Evolutionary conservation across 228 moss, liverwort and hornwort species (phyloP).

Genomic region (Sphagnum magellanicum): DNA sequence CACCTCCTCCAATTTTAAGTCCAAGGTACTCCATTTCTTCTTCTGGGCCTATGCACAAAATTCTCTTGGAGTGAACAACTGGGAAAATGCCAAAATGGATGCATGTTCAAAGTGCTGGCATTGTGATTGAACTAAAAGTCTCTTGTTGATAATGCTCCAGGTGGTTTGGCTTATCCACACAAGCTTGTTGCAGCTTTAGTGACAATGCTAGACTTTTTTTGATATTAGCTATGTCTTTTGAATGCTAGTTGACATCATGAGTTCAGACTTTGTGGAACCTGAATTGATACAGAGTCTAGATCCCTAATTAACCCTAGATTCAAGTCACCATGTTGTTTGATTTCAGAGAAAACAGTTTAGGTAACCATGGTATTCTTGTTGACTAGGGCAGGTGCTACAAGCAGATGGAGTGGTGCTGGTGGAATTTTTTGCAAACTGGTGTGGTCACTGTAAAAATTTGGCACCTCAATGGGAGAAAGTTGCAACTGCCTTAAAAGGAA

Average conservation of each 20-base stretch:
- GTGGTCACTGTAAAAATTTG: conserved; percentile 91
- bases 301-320: too few species aligned
- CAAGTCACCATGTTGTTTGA: too few species aligned
- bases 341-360: too few species aligned
- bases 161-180: not conserved
- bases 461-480: conserved; percentile 96
- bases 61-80: not conserved
- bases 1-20: conserved; percentile 83
- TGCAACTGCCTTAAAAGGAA: conserved; percentile 74
- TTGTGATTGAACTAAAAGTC: not conserved
- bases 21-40: conserved; percentile 34
- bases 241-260: not conserved
- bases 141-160: not conserved
- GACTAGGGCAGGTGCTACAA: conserved; percentile 58
- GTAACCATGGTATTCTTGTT: not conserved
- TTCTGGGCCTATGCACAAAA: not conserved
- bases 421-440: conserved; percentile 95
- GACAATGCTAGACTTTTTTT: too few species aligned
- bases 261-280: not conserved
- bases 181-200: not conserved
- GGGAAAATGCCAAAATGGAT: not conserved
- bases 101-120: not conserved
- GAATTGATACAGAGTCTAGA: too few species aligned
- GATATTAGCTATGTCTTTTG: not conserved
- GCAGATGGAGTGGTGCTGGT: conserved; percentile 84